Base-by-base conservation (phyloP, 2,329 filamentous ascomycete genomes). In the Colletotrichum nymphaeae region DNA sequence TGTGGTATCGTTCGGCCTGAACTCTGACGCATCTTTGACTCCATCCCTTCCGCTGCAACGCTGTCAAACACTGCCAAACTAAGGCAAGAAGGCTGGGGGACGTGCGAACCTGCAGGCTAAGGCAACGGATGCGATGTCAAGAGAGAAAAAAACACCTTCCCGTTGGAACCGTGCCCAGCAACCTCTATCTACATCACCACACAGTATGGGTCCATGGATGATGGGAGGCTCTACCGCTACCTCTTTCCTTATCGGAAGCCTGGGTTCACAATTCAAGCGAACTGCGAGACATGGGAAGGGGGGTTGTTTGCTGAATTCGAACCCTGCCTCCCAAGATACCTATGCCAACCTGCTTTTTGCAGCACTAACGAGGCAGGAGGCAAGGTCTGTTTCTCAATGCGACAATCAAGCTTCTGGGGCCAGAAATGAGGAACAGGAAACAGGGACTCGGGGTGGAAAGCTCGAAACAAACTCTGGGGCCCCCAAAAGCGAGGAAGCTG, bases 71-170 rank as follows among this genome's bases (percentile, higher is more conserved):
- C 19, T 52, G 28, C 37, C 22, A 22, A 35, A 24, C 11, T 64
- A 24, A 49, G 19, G 42, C 42, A 49, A 49, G 63, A 64, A 55
- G 49, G 46, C 49, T 64, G 63, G 63, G 63, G 30, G 30, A 26
- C 19, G 30, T 62, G 24, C 59, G 32, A 59, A 12, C 3, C 26
- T n/a, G 57, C 22, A 24, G 57, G 57, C 57, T 59, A 24, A 37
- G n/a, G 28, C 57, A 22, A 59, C n/a, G n/a, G 11, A 24, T 22
- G 42, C 42, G 19, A 52, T 35, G n/a, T 26, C 26, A 63, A 52
- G 26, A 7, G 7, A 12, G 7, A 12, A 35, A 53, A 9, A 11
- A 35, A 35, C 5, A 19, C 42, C 9, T 32, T 53, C 16, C 37
- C 16, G 22, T 12, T 53, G 14, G 42, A 49, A 49, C 42, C 42